phyloP scores from a whole-genome alignment of 2,329 filamentous ascomycete genomes.

The Sphaerulina vaccinii region DNA sequence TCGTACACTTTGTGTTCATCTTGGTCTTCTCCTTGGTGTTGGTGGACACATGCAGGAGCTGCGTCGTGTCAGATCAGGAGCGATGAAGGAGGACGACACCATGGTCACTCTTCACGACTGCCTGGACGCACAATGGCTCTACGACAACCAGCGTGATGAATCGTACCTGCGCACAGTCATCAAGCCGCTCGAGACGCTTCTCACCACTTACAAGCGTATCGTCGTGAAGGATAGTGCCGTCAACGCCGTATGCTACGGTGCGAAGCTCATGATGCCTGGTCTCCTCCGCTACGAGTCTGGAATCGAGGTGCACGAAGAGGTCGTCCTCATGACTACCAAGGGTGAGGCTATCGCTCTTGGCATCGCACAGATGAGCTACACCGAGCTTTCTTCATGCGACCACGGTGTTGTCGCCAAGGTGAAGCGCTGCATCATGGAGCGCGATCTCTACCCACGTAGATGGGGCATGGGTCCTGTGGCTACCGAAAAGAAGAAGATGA shows the following conservation, averaged over 20 bases:
- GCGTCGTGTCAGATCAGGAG: constrained; percentile 86
- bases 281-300: constrained; percentile 86
- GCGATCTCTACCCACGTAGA: constrained; percentile 91
- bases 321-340: constrained; percentile 98
- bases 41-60: constrained; percentile 99
- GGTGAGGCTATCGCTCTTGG: constrained; percentile 96
- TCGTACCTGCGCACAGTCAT: constrained; percentile 89
- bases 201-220: constrained; percentile 91
- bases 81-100: constrained; percentile 86
- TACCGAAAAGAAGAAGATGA: constrained; percentile 99
- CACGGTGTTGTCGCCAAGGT: constrained; percentile 98
- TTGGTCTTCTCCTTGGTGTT: constrained; percentile 74
- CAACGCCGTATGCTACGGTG: constrained; percentile 97
- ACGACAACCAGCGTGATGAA: constrained; percentile 95
- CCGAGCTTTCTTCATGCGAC: constrained; percentile 94
- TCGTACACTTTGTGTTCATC: constrained; percentile 92
- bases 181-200: constrained; percentile 84
- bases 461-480: constrained; percentile 96
- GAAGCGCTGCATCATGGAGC: constrained; percentile 99
- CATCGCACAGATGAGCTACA: constrained; percentile 96
- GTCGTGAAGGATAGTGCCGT: constrained; percentile 97
- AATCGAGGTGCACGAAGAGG: constrained; percentile 93
- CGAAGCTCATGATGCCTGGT: constrained; percentile 98
- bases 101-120: constrained; percentile 95
- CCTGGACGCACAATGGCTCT: constrained; percentile 91